Conservation (phyloP, 139 green algal genomes). For the Choricystis sp. region DNA sequence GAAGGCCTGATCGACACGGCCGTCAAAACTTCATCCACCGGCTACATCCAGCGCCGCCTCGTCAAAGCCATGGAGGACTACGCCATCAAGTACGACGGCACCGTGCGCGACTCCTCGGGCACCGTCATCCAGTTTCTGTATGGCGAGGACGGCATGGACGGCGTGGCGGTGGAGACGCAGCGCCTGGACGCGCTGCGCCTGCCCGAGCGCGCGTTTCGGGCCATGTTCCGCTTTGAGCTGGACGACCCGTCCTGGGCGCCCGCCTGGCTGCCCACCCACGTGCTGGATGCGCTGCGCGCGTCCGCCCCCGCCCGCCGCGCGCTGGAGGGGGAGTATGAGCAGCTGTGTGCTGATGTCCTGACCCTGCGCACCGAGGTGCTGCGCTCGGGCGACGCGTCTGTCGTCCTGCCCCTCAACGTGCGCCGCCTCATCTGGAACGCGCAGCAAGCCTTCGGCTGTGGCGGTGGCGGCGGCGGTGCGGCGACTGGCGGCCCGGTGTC, state of each 20-base stretch:
- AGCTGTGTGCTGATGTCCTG: slow-evolving; percentile 42
- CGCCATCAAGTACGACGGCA: slow-evolving; percentile 72
- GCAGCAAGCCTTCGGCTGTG: slow-evolving; percentile 54
- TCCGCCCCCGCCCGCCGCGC: slow-evolving; percentile 22
- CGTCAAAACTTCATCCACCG: slow-evolving; percentile 87
- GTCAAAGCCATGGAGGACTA: slow-evolving; percentile 97
- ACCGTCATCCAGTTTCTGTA: slow-evolving; percentile 97
- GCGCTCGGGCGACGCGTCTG: slow-evolving; percentile 46
- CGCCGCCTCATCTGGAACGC: slow-evolving; percentile 85
- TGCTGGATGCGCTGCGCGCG: slow-evolving; percentile 36
- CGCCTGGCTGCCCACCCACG: slow-evolving; percentile 40
- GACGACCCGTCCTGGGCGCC: slow-evolving; percentile 29
- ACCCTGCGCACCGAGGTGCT: slow-evolving; percentile 69
- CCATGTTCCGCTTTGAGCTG: slow-evolving; percentile 32
- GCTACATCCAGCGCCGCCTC: slow-evolving; percentile 78
- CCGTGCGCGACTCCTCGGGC: slow-evolving; percentile 76
- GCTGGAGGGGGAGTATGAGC: slow-evolving; percentile 31
- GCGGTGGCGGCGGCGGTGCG: too few relatives aligned
- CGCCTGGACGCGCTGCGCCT: slow-evolving; percentile 59
- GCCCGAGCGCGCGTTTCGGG: slow-evolving; percentile 31
- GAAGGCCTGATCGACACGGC: slow-evolving; percentile 99
- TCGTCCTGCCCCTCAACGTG: slow-evolving; percentile 86
- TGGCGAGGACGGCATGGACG: slow-evolving; percentile 98
- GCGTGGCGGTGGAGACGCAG: slow-evolving; percentile 77
- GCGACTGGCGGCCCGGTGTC: too few relatives aligned